Percentiles rank a stretch among this genome's conserved stretches.
These are phyloP conservation scores for Cladophialophora yegresii DNA, from an alignment of 2,329 filamentous ascomycete genomes.

Conservation along the genomic window DNA sequence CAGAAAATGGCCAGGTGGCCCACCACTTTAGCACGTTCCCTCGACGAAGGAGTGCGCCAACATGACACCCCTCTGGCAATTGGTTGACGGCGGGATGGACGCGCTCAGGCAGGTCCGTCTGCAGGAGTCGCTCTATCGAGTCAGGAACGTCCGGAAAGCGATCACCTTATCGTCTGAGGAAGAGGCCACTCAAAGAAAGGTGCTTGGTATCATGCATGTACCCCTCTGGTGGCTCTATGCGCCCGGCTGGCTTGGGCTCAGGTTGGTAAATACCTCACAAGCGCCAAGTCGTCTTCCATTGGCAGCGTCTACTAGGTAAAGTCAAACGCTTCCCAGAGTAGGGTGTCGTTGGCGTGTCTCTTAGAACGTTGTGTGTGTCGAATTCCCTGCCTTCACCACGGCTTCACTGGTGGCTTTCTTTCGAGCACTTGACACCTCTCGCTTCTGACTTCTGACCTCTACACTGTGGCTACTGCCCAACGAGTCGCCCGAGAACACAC, in stretches of 20 bases:
- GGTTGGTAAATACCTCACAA: neutral
- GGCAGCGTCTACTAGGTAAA: neutral
- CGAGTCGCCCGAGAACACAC: neutral
- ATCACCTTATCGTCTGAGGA: conserved; percentile 3
- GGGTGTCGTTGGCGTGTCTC: neutral
- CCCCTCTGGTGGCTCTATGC: neutral
- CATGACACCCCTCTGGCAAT: neutral
- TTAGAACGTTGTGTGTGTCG: neutral
- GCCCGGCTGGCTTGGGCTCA: neutral
- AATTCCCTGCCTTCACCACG: neutral
- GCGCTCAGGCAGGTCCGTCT: neutral
- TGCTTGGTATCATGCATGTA: neutral
- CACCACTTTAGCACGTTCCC: neutral
- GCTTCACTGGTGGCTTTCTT: neutral
- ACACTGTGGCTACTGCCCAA: neutral
- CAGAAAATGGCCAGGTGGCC: neutral
- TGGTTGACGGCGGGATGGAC: neutral
- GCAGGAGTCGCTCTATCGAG: neutral
- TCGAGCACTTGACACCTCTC: neutral
- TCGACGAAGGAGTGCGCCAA: neutral
- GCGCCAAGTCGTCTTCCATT: neutral
- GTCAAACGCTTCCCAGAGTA: neutral
- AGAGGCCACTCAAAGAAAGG: neutral
- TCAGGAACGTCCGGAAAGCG: neutral
- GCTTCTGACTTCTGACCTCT: neutral